phyloP scores from a whole-genome alignment of 139 green algal genomes.

The Volvox reticuliferus region DNA sequence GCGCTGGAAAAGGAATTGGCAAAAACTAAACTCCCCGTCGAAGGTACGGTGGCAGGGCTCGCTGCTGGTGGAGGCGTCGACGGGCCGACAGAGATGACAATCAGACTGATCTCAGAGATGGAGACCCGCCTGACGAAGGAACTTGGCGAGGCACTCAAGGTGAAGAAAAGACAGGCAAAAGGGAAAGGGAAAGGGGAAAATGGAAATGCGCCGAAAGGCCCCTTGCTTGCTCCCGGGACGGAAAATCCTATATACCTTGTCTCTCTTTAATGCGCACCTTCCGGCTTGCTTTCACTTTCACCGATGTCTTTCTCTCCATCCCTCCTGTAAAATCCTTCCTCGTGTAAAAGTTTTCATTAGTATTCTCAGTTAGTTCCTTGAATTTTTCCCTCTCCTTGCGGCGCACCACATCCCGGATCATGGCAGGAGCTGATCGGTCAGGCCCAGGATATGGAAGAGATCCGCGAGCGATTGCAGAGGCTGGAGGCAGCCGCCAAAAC shows the following conservation, averaged over 20 bases:
- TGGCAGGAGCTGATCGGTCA: conserved; percentile 21
- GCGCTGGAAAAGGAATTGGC: background rate
- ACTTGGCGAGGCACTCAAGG: conserved; percentile 32
- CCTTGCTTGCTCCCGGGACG: too few relatives aligned
- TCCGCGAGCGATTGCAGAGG: background rate
- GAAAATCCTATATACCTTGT: too few relatives aligned
- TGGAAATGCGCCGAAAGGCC: too few relatives aligned
- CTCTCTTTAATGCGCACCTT: too few relatives aligned
- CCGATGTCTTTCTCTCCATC: too few relatives aligned
- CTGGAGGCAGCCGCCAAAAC: conserved; percentile 3
- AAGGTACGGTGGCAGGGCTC: background rate
- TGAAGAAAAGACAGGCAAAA: background rate
- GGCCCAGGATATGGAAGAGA: conserved; percentile 6
- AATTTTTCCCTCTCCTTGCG: too few relatives aligned
- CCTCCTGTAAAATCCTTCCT: too few relatives aligned
- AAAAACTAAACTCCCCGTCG: background rate
- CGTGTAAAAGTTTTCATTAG: too few relatives aligned
- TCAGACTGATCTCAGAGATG: background rate
- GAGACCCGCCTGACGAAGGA: background rate
- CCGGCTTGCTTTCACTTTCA: too few relatives aligned
- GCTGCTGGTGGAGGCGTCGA: background rate
- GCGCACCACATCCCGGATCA: too few relatives aligned
- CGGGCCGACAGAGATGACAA: background rate
- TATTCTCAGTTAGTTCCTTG: too few relatives aligned
- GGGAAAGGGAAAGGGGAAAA: background rate